Evolutionary conservation across 2,329 filamentous ascomycete species (phyloP).

Genomic region (Laburnicola sp.): DNA sequence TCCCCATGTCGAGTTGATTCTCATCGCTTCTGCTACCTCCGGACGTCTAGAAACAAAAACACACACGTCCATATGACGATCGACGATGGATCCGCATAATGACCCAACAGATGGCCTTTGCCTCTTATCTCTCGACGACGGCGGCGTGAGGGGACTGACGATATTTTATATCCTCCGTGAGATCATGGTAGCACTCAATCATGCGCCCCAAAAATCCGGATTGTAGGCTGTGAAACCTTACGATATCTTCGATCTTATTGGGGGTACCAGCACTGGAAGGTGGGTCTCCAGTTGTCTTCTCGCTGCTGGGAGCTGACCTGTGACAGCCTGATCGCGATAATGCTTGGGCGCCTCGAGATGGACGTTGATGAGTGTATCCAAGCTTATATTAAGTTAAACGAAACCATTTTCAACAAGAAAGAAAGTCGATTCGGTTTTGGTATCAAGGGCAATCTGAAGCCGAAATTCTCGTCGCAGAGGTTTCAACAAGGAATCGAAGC

Average conservation of each 20-base stretch:
- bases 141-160: conserved; percentile 30
- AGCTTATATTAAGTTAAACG: conserved; percentile 19
- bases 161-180: conserved; percentile 24
- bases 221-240: conserved; percentile 17
- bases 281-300: too few relatives aligned
- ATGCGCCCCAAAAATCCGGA: conserved; percentile 14
- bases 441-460: conserved; percentile 10
- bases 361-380: conserved; percentile 22
- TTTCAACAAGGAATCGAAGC: conserved; percentile 16
- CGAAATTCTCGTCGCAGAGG: conserved; percentile 16
- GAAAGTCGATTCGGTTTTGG: conserved; percentile 7
- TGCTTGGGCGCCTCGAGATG: conserved; percentile 26
- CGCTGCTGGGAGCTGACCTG: too few relatives aligned
- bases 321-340: conserved; percentile 26
- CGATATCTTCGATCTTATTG: conserved; percentile 29
- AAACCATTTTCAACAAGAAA: conserved; percentile 17
- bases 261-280: conserved; percentile 32
- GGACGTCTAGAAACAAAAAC: too few relatives aligned
- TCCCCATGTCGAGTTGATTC: too few relatives aligned
- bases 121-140: conserved; percentile 28
- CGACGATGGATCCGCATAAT: too few relatives aligned
- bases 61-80: too few relatives aligned
- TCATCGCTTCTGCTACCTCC: too few relatives aligned
- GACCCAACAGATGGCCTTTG: conserved; percentile 8
- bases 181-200: conserved; percentile 25